Conservation (phyloP, 768 basidiomycete species). For the Sutorius australiensis region DNA sequence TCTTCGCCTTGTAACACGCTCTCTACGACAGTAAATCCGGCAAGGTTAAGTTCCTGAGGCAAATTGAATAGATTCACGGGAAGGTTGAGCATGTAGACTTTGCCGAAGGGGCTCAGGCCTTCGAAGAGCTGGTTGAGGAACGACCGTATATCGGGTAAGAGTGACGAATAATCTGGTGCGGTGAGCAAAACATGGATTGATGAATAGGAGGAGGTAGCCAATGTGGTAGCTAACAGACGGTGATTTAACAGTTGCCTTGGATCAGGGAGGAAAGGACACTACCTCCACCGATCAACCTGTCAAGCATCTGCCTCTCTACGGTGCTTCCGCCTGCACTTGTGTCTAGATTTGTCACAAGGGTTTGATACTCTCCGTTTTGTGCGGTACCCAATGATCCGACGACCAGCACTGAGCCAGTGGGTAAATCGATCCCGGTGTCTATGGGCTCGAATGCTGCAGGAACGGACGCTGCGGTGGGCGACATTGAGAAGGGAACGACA, state of each 20-base stretch:
- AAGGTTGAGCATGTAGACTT: constrained; percentile 61
- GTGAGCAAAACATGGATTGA: constrained; percentile 69
- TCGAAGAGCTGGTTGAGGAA: constrained; percentile 59
- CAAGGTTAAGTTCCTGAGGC: constrained; percentile 55
- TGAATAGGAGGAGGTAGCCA: constrained; percentile 53
- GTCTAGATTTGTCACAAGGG: constrained; percentile 59
- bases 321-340: constrained; percentile 33
- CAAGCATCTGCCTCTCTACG: constrained; percentile 79
- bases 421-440: constrained; percentile 21
- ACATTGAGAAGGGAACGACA: constrained; percentile 38
- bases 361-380: constrained; percentile 75
- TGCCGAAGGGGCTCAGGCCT: constrained; percentile 64
- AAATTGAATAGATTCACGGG: constrained; percentile 41
- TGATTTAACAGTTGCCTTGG: neutral
- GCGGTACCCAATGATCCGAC: constrained; percentile 79
- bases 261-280: constrained; percentile 4
- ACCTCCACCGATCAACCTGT: constrained; percentile 82
- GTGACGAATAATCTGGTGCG: constrained; percentile 54
- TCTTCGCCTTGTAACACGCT: constrained; percentile 32
- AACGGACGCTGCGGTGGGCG: constrained; percentile 37
- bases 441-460: constrained; percentile 15
- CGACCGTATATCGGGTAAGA: constrained; percentile 48
- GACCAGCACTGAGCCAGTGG: constrained; percentile 55
- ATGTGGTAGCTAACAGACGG: constrained; percentile 47
- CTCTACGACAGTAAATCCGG: constrained; percentile 62